Base-by-base conservation (phyloP, 2,329 filamentous ascomycete species). In the Ophiostoma sp. region DNA sequence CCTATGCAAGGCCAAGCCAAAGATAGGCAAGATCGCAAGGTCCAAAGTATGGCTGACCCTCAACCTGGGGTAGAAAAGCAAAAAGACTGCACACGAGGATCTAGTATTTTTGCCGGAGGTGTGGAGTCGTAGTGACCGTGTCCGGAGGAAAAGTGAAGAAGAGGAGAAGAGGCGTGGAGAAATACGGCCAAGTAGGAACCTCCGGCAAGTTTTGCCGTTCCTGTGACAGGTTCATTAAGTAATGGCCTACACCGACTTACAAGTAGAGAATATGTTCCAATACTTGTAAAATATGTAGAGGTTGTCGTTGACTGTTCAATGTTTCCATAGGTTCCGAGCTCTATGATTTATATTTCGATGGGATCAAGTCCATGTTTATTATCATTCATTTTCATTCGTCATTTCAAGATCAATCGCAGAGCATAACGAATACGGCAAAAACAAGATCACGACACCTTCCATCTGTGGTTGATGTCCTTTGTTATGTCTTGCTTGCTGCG, bases 121-220 rank as follows among this genome's bases (percentile, higher is more conserved):
- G 63, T 68, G 63, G 63, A 68, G 63, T 19, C 61, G 36, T 63
- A 66, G 36, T 15, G 36, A 22, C 36, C 59, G 36, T 36, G 61
- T 28, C 61, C 61, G 36, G 36, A 63, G 59, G 6, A 22, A 31
- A 31, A 31, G 11, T 7, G 22, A 39, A 39, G 25, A 31, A 45
- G 64, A 68, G 61, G 31, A 63, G 33, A 22, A 19, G 2, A 42
- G 5, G 39, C 39, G 39, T 12, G 39, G 39, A 42, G 39, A 48
- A 48, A 48, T 48, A 48, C 12, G 42, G 42, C 42, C 42, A 48
- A 48, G 15, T 19, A 48, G 42, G 15, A 19, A 48, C 2, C 12
- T 19, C 17, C 31, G 57, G 57, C 61, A 66, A 45, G 15, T 28
- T 25, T 17, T 66, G 36, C 33, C n/a, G n/a, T 12, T 42, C 36